These are phyloP conservation scores for Cenchrus fungigraminus DNA, from an alignment of 176 grass and related monocot species.

Conservation along the genomic window DNA sequence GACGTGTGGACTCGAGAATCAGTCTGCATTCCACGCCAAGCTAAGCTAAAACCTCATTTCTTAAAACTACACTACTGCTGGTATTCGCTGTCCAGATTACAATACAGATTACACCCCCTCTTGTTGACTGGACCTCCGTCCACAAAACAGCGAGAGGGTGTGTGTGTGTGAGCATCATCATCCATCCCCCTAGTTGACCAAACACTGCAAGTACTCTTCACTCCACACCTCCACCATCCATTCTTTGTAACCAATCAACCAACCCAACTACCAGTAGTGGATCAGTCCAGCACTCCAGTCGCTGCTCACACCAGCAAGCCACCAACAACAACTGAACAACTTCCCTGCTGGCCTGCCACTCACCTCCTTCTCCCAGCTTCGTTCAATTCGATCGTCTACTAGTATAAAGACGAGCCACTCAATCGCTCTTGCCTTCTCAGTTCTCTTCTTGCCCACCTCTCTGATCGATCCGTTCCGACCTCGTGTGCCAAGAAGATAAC, in stretches of 20 bases:
- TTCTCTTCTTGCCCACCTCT: too few species aligned
- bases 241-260: not conserved
- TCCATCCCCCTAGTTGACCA: not conserved
- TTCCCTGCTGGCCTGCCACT: not conserved
- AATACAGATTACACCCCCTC: not conserved
- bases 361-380: too few species aligned
- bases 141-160: too few species aligned
- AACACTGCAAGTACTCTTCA: not conserved
- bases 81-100: not conserved
- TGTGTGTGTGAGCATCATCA: not conserved
- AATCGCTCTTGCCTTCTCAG: not conserved
- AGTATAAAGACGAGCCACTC: not conserved
- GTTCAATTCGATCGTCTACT: not conserved
- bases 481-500: not conserved
- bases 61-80: not conserved
- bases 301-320: not conserved
- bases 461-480: too few species aligned
- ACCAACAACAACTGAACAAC: not conserved
- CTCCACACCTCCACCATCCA: not conserved
- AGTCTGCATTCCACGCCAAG: too few species aligned
- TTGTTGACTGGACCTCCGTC: too few species aligned
- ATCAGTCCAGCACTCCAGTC: not conserved
- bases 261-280: not conserved
- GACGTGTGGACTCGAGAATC: too few species aligned
- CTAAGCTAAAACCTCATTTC: too few species aligned